Percentiles rank a stretch among this genome's conserved stretches.
phyloP scores from a whole-genome alignment of 2,329 filamentous ascomycete species.

The Elsinoe perseae region DNA sequence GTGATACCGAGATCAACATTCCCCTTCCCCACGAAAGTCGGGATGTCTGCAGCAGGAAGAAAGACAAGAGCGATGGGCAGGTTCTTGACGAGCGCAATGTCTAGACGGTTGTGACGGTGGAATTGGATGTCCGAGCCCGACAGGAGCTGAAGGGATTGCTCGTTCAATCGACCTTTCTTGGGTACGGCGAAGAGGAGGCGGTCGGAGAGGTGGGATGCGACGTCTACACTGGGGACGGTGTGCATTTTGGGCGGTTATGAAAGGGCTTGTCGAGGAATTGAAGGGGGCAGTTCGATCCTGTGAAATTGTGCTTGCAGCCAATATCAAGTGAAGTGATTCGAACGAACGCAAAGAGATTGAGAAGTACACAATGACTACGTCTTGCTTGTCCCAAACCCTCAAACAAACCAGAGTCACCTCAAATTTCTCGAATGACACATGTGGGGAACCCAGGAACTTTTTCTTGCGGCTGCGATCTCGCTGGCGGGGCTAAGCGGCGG shows the following conservation, averaged over 20 bases:
- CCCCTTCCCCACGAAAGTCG: constrained; percentile 92
- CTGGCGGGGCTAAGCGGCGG: too few relatives aligned
- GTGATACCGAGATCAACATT: constrained; percentile 92
- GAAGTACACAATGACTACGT: neutral
- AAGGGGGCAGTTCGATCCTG: neutral
- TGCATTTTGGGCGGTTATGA: constrained; percentile 19
- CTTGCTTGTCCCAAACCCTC: neutral
- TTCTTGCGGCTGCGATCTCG: neutral
- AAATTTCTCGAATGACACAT: constrained; percentile 2
- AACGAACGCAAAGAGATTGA: neutral
- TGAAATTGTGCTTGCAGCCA: neutral
- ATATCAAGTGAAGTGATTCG: neutral
- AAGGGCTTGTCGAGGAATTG: neutral
- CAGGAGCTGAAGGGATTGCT: constrained; percentile 80
- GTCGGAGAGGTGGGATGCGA: constrained; percentile 60
- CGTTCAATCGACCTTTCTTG: constrained; percentile 94
- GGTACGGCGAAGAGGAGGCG: constrained; percentile 94
- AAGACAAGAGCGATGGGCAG: constrained; percentile 92
- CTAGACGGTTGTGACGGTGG: constrained; percentile 84
- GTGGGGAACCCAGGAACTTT: constrained; percentile 12
- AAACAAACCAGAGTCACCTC: neutral
- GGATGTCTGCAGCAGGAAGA: constrained; percentile 93
- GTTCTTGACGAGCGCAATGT: constrained; percentile 97
- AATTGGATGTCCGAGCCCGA: constrained; percentile 95
- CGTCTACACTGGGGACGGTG: constrained; percentile 34